Evolutionary conservation across 768 basidiomycete genomes (phyloP), one percentile per base, ranked within the genome.

Genomic region (Russula sp.): DNA sequence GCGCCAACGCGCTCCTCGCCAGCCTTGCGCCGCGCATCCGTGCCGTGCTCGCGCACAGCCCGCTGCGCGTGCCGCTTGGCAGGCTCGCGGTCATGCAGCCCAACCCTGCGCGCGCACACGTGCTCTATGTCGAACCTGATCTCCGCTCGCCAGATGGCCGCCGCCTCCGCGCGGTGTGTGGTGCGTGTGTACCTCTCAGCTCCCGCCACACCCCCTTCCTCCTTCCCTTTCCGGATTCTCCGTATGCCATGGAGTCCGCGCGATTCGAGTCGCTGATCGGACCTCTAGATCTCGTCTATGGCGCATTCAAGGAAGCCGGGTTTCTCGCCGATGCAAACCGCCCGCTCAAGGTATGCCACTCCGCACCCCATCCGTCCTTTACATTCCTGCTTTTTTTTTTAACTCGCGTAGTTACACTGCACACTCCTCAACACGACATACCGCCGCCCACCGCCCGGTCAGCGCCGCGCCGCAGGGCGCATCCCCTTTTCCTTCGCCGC

Each of bases 41-140:
- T n/a, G 71, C 74, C 4, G 65, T 84, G 4, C 75, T 84, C 5
- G 62, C 62, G 0, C 72, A 70, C 0, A 64, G 64, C n/a, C 53
- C 62, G 56, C 71, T 82, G 16, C 70, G 66, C 4, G 73, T 82
- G 2, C 72, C 77, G 1, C 73, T 90, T 11, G 76, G 82, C 6
- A 69, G 69, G 11, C 72, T 89, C 70, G 75, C 82, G 52, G 77
- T 84, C 55, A 78, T 82, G 80, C 71, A 72, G n/a, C 75, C 78
- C 0, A 67, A 74, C 69, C 71, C 68, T 20, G 68, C 76, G 68
- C 67, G 75, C 48, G 84, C 84, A 6, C 80, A 84, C 58, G 82
- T 86, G 22, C 75, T 88, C 31, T 87, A 80, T 75, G 65, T 80
- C 11, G 84, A 82, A 1, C 84, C 86, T 1, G 61, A 71, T 6